Base-by-base conservation (phyloP, 768 basidiomycete genomes). In the Boletales sp. region DNA sequence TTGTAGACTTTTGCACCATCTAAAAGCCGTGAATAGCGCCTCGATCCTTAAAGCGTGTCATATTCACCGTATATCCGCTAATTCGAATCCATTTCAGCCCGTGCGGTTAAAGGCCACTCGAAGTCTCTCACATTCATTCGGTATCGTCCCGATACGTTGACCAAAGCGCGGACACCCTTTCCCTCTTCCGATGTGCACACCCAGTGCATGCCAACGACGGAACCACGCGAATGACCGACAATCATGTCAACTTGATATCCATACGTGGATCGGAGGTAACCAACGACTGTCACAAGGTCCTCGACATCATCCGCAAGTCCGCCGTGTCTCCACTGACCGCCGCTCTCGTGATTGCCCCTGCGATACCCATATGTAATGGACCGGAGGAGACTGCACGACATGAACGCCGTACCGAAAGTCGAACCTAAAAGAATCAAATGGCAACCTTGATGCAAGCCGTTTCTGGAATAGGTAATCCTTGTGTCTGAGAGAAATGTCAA, bases 391-490 rank as follows among this genome's bases (percentile, higher is more conserved):
- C 32, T 21, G 30, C 17, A 40, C n/a, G 39, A 61, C 31, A 36
- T n/a, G 19, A 38, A 27, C 12, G 4, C 35, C 79, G 48, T 60
- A 90, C 87, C 88, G 80, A 69, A 93, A 93, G 65, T 93, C 90
- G 60, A 93, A 90, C 30, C 89, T 79, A 64, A 92, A 90, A 3
- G 88, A 90, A 65, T 93, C 90, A 19, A 87, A 60, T 0, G 87
- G 84, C 13, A 90, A 66, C 34, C 71, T 74, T 35, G 67, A 63
- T 3, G 86, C 87, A 17, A 92, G 80, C 13, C 77, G 80, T 61
- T 83, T 84, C 66, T 87, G 85, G 72, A 86, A 90, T 42, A 92
- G 65, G 69, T 92, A 92, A 63, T 92, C 85, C 59, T 90, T 90
- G 67, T 92, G 90, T 60, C 89, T 91, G 66, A 42, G 59, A 42